phyloP scores from a whole-genome alignment of 805 yeast genomes.

The Phaffomyces thermotolerans region DNA sequence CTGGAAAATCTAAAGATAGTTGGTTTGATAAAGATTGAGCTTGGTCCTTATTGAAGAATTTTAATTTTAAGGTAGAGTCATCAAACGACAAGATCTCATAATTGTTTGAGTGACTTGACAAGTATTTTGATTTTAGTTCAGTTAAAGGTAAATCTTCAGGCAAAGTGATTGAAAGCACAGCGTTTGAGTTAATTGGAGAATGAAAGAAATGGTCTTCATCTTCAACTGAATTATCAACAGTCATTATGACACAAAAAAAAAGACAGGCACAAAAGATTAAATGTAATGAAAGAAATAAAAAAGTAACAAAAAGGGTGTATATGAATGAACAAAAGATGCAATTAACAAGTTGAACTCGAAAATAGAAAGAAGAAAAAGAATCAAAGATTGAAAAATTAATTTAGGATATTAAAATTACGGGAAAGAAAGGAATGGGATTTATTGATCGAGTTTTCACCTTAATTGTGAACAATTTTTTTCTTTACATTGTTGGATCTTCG shows the following conservation, averaged over 20 bases:
- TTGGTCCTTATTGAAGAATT: constrained; percentile 16
- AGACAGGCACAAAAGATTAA: too few relatives aligned
- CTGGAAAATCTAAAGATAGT: not conserved
- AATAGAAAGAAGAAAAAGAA: not conserved
- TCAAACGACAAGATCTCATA: constrained; percentile 6
- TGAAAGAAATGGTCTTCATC: constrained; percentile 10
- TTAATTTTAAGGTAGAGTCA: constrained; percentile 7
- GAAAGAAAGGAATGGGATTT: not conserved
- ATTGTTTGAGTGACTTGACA: constrained; percentile 3
- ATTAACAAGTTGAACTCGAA: not conserved
- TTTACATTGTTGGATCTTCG: not conserved
- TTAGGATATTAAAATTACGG: not conserved
- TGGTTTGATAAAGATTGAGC: constrained; percentile 8
- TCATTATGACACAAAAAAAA: not conserved
- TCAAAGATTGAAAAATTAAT: not conserved
- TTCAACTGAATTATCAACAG: not conserved
- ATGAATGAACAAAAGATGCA: too few relatives aligned
- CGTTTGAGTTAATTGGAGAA: constrained; percentile 21
- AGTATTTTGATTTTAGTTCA: not conserved
- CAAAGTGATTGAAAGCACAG: constrained; percentile 13
- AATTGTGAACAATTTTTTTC: not conserved
- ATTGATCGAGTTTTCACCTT: not conserved
- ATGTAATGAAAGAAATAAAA: too few relatives aligned
- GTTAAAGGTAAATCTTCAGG: constrained; percentile 1
- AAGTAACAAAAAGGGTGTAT: too few relatives aligned